Conservation (phyloP, 179 eudicot genomes). For the Drosera spatulata region DNA sequence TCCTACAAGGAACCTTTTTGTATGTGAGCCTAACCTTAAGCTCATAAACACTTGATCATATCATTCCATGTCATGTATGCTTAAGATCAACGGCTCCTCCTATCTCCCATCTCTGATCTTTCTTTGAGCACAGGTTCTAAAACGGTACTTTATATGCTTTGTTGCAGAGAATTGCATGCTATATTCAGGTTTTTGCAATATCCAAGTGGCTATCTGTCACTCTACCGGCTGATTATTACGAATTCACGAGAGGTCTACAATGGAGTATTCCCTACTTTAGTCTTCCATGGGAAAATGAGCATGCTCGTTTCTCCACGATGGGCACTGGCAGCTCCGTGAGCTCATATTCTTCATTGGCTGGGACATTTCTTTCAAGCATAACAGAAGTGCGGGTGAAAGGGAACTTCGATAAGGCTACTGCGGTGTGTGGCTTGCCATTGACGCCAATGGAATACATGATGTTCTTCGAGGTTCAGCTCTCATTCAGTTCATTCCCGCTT, state of each 20-base stretch:
- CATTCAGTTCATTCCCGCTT: neutral
- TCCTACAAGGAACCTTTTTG: constrained; percentile 74
- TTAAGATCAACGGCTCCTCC: neutral
- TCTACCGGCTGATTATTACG: constrained; percentile 72
- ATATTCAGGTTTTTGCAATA: constrained; percentile 78
- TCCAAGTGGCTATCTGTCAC: constrained; percentile 73
- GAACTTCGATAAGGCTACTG: constrained; percentile 24
- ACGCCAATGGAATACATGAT: constrained; percentile 60
- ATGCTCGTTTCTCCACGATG: constrained; percentile 18
- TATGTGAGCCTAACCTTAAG: constrained; percentile 21
- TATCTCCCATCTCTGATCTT: neutral
- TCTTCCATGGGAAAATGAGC: constrained; percentile 70
- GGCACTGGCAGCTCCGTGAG: constrained; percentile 31
- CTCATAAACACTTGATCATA: constrained; percentile 2
- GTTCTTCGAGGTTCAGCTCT: constrained; percentile 53
- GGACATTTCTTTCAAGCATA: constrained; percentile 14
- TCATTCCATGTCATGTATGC: neutral
- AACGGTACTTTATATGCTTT: neutral
- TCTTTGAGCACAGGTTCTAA: neutral
- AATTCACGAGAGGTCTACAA: constrained; percentile 58
- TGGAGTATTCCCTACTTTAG: constrained; percentile 86
- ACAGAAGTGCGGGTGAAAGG: constrained; percentile 8
- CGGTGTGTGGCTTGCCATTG: constrained; percentile 58
- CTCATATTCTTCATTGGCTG: constrained; percentile 18
- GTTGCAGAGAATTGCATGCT: constrained; percentile 78